Base-by-base conservation (phyloP, 148 eudicot species). In the Chenopodium formosanum region DNA sequence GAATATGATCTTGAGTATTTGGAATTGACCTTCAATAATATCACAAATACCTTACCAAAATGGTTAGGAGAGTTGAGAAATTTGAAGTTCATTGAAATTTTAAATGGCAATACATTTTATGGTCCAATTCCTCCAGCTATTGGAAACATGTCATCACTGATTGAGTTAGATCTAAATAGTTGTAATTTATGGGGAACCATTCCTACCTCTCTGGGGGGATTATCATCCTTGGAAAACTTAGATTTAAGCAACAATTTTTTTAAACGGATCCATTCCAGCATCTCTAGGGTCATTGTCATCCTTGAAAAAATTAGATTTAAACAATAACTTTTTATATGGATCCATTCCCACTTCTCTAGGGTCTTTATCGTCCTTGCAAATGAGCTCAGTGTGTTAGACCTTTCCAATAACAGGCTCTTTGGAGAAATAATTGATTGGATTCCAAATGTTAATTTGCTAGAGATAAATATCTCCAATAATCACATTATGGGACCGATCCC, bases 41-140 rank as follows among this genome's bases (percentile, higher is more conserved):
- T 80, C 31, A 37, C 6, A 5, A 60, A 81, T 40, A 60, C 62
- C 31, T 32, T 79, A 23, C 34, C 82, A 44, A 29, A 78, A 44
- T 82, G 82, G 79, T 70, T 85, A 32, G 82, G 50, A 44, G 52
- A 78, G 17, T 27, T 82, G 5, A 64, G 3, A 40, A 65, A 47
- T 2, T 32, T 86, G 52, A 58, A 23, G 8, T 86, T 8, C 74
- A 7, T 9, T 23, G 23, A 23, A 31, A 0, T 12, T 9, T 29
- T 86, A 8, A 27, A n/a, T 2, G 11, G 25, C 0, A 86, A 78
- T 48, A 31, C 0, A 1, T 11, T 86, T 0, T 16, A 37, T 7
- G 85, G 85, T 48, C 47, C 17, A n/a, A 75, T 85, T 34, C 85
- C 85, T 8, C 2, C 22, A 4, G 77, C 52, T 2, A 64, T 80